Percentiles rank a stretch among this genome's conserved stretches.
Evolutionary conservation across 805 yeast species (phyloP).

Genomic region (Sungouiozyma ichnusensis): DNA sequence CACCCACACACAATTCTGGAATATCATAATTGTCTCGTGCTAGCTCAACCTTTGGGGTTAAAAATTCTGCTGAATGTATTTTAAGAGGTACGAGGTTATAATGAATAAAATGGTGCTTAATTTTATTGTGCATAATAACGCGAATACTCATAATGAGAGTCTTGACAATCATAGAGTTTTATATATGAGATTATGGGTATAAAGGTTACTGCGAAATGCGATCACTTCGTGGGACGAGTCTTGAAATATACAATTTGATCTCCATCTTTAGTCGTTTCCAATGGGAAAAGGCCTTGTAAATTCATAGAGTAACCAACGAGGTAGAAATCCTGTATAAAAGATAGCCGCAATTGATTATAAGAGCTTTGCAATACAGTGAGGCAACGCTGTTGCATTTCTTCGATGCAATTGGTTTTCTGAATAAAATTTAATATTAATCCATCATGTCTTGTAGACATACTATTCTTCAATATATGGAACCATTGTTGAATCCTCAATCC

Average conservation of each 20-base stretch:
- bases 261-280: slow-evolving; percentile 3
- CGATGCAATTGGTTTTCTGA: slow-evolving; percentile 7
- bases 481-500: slow-evolving; percentile 6
- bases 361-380: slow-evolving; percentile 6
- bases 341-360: slow-evolving; percentile 16
- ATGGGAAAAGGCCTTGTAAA: slow-evolving; percentile 2
- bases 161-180: neutral
- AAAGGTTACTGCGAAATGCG: no score
- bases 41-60: neutral
- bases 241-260: slow-evolving; percentile 10
- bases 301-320: slow-evolving; percentile 4
- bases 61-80: neutral
- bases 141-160: no score
- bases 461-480: slow-evolving; percentile 8
- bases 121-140: no score
- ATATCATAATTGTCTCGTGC: neutral
- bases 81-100: no score
- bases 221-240: no score
- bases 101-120: no score
- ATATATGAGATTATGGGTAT: neutral
- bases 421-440: slow-evolving; percentile 8
- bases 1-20: neutral
- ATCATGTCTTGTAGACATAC: neutral
- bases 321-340: slow-evolving; percentile 11
- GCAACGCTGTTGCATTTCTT: slow-evolving; percentile 11